Conservation (phyloP, 768 basidiomycete genomes). For the Suillus plorans region DNA sequence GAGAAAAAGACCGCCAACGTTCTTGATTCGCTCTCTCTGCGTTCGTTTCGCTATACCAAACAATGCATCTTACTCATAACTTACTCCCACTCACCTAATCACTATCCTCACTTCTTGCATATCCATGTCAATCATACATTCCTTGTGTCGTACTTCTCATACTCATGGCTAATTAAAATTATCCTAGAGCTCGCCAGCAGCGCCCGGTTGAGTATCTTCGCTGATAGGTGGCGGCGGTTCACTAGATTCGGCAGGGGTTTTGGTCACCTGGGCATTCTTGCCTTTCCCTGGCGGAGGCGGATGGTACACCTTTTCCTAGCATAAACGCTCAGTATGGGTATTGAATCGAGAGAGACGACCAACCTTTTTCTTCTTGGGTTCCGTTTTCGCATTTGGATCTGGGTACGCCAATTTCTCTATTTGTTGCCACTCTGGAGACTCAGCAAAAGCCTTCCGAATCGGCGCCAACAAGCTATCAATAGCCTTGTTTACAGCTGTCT, state of each 20-base stretch:
- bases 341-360: neutral
- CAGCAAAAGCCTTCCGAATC: slow-evolving; percentile 74
- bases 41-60: slow-evolving; percentile 1
- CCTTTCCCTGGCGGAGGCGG: slow-evolving; percentile 83
- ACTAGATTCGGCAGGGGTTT: neutral
- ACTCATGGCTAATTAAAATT: neutral
- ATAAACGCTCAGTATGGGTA: neutral
- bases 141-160: neutral
- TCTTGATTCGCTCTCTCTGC: slow-evolving; percentile 9
- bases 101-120: neutral
- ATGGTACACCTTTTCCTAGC: slow-evolving; percentile 77
- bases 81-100: neutral
- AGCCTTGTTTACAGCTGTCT: slow-evolving; percentile 70
- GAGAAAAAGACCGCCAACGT: slow-evolving; percentile 40
- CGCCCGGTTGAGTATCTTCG: neutral
- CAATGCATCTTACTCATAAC: slow-evolving; percentile 1
- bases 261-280: slow-evolving; percentile 39
- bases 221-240: neutral
- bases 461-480: slow-evolving; percentile 78
- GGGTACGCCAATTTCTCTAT: slow-evolving; percentile 84
- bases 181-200: slow-evolving; percentile 1
- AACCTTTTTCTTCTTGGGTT: slow-evolving; percentile 62
- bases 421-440: slow-evolving; percentile 77
- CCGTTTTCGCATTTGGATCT: slow-evolving; percentile 60
- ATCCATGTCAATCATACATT: slow-evolving; percentile 1